A percentile compares a stretch with the other conserved stretches of the same genome.
These are phyloP conservation scores for Aspergillus sp. DNA, from an alignment of 2,329 filamentous ascomycete species.

Conservation along the genomic window DNA sequence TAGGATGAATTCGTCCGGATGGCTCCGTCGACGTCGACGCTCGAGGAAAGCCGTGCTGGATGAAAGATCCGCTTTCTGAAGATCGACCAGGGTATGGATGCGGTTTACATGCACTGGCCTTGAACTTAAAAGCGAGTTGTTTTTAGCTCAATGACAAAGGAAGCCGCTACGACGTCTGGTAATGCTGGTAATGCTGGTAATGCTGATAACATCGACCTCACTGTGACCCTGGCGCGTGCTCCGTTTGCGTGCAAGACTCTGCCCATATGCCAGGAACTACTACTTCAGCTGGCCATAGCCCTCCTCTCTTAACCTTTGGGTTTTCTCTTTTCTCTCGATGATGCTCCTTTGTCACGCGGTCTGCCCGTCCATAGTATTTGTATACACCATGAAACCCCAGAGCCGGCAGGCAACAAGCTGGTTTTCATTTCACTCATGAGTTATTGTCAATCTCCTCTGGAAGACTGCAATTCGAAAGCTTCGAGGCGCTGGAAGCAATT, in stretches of 20 bases:
- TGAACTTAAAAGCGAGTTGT: background rate
- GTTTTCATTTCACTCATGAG: slow-evolving; percentile 17
- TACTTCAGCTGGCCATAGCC: slow-evolving; percentile 34
- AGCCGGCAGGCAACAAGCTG: slow-evolving; percentile 12
- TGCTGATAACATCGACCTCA: slow-evolving; percentile 30
- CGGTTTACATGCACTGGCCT: background rate
- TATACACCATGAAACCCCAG: slow-evolving; percentile 27
- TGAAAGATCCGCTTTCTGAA: background rate
- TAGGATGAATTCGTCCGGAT: slow-evolving; percentile 6
- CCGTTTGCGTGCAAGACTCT: slow-evolving; percentile 25
- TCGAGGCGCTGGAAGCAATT: slow-evolving; percentile 10
- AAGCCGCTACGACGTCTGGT: background rate
- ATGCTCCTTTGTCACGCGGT: slow-evolving; percentile 28
- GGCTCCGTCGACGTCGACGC: slow-evolving; percentile 11
- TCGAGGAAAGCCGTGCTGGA: background rate
- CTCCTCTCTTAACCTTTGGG: slow-evolving; percentile 1
- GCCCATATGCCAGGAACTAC: slow-evolving; percentile 16
- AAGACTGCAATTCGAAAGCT: slow-evolving; percentile 6
- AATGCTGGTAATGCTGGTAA: slow-evolving; percentile 25
- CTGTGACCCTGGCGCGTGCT: slow-evolving; percentile 31
- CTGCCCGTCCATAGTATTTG: slow-evolving; percentile 14
- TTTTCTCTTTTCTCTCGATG: background rate
- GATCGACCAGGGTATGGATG: slow-evolving; percentile 7
- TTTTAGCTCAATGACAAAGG: background rate
- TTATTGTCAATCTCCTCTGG: slow-evolving; percentile 12